phyloP scores from a whole-genome alignment of 805 yeast species.

The Metschnikowia reukaufii region DNA sequence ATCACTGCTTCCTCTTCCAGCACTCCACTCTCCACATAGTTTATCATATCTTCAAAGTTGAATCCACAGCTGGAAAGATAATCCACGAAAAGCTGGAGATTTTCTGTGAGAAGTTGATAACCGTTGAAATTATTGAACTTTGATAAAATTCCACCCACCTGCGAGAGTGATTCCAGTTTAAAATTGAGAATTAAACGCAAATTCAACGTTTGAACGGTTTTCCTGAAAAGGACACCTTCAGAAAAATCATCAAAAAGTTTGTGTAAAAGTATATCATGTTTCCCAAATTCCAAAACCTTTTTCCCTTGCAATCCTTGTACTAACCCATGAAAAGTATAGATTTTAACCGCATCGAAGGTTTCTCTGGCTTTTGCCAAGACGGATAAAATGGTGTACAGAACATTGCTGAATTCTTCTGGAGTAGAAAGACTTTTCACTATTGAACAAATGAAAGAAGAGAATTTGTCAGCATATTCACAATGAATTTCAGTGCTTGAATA shows the following conservation, averaged over 20 bases:
- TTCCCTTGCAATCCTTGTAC: slow-evolving; percentile 46
- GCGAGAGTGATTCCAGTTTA: slow-evolving; percentile 21
- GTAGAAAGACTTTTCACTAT: slow-evolving; percentile 31
- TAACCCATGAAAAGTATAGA: slow-evolving; percentile 59
- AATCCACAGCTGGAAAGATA: slow-evolving; percentile 13
- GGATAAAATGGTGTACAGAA: slow-evolving; percentile 34
- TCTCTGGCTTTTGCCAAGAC: slow-evolving; percentile 49
- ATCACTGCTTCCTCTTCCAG: slow-evolving; percentile 10
- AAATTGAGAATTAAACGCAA: slow-evolving; percentile 46
- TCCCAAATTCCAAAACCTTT: slow-evolving; percentile 26
- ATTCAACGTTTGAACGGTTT: slow-evolving; percentile 50
- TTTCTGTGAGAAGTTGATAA: slow-evolving; percentile 19
- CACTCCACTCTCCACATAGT: background rate
- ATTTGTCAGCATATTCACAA: slow-evolving; percentile 60
- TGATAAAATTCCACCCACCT: slow-evolving; percentile 30
- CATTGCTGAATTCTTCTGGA: slow-evolving; percentile 25
- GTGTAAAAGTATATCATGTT: slow-evolving; percentile 26
- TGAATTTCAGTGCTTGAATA: slow-evolving; percentile 25
- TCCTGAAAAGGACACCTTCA: slow-evolving; percentile 57
- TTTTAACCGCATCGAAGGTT: slow-evolving; percentile 69
- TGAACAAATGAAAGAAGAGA: slow-evolving; percentile 46
- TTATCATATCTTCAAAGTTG: background rate
- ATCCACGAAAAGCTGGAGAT: slow-evolving; percentile 21
- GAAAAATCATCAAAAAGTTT: slow-evolving; percentile 35
- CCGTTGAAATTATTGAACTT: slow-evolving; percentile 45